These are phyloP conservation scores for Phylloporus sp. DNA, from an alignment of 768 basidiomycete genomes.

Conservation along the genomic window DNA sequence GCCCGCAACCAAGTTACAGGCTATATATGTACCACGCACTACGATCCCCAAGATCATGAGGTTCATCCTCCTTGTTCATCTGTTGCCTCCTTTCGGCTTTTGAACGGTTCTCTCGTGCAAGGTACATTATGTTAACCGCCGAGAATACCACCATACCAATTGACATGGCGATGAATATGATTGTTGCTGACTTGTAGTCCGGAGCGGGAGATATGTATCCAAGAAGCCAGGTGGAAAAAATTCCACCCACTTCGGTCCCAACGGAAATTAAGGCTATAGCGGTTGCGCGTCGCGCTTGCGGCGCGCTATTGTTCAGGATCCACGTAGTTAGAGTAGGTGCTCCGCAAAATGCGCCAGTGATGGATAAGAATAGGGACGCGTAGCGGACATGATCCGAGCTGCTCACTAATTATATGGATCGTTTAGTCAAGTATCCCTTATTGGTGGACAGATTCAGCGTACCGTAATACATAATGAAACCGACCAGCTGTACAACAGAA, in stretches of 20 bases:
- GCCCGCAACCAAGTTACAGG: slow-evolving; percentile 30
- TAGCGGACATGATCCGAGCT: slow-evolving; percentile 40
- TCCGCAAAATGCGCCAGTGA: slow-evolving; percentile 46
- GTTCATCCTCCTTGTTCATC: slow-evolving; percentile 36
- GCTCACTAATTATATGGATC: neutral
- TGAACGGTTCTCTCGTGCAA: slow-evolving; percentile 41
- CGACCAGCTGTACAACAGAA: too few relatives aligned
- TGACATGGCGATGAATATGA: slow-evolving; percentile 35
- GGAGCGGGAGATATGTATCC: slow-evolving; percentile 49
- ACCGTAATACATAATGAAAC: too few relatives aligned
- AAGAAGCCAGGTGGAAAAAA: slow-evolving; percentile 59
- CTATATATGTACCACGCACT: slow-evolving; percentile 57
- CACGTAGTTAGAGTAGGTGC: slow-evolving; percentile 56
- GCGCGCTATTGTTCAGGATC: slow-evolving; percentile 59
- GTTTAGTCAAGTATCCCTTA: too few relatives aligned
- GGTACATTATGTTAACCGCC: slow-evolving; percentile 37
- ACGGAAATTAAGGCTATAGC: slow-evolving; percentile 52
- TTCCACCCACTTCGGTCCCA: slow-evolving; percentile 53
- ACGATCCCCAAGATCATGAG: slow-evolving; percentile 42
- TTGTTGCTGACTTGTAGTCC: slow-evolving; percentile 44
- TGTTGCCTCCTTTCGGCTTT: slow-evolving; percentile 38
- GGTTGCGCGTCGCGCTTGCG: slow-evolving; percentile 55
- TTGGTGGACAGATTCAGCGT: too few relatives aligned
- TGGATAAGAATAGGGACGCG: slow-evolving; percentile 53
- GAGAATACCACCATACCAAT: slow-evolving; percentile 36